Evolutionary conservation across 441 rosid species (phyloP).

Genomic region (Euphorbia celastroides): DNA sequence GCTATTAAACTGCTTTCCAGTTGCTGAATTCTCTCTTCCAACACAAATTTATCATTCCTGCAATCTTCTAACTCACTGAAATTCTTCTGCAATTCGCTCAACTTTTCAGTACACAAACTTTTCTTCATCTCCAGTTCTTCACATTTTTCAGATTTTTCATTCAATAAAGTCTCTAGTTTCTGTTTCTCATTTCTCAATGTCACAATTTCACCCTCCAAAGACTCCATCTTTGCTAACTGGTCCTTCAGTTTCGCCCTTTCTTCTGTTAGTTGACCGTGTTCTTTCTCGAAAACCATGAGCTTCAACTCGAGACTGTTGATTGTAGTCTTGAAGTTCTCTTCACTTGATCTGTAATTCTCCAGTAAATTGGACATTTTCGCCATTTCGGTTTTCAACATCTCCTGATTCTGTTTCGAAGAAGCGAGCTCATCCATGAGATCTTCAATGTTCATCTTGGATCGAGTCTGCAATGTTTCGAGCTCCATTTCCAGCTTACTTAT

Average conservation of each 20-base stretch:
- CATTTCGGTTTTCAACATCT: constrained; percentile 30
- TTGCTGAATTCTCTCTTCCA: constrained; percentile 39
- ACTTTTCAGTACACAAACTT: constrained; percentile 26
- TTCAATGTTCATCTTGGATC: constrained; percentile 24
- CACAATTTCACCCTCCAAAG: constrained; percentile 31
- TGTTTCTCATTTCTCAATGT: constrained; percentile 34
- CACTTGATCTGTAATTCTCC: constrained; percentile 35
- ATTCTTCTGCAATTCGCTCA: constrained; percentile 28
- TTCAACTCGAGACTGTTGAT: constrained; percentile 41
- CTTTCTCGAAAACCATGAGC: constrained; percentile 56
- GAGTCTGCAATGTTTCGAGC: constrained; percentile 20
- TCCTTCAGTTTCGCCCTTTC: constrained; percentile 32
- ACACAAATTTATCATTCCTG: constrained; percentile 21
- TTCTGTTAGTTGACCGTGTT: constrained; percentile 37
- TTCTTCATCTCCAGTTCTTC: constrained; percentile 37
- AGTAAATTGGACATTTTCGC: constrained; percentile 27
- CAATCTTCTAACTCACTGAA: constrained; percentile 37
- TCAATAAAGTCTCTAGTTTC: constrained; percentile 32
- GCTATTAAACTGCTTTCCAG: constrained; percentile 28
- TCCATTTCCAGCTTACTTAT: constrained; percentile 35
- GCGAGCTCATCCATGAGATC: constrained; percentile 36
- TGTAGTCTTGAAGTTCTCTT: constrained; percentile 38
- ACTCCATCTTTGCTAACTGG: constrained; percentile 28
- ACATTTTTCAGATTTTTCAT: constrained; percentile 28
- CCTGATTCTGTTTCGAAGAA: constrained; percentile 32